Evolutionary conservation across 2,329 filamentous ascomycete genomes (phyloP), one percentile per base, ranked within the genome.

Genomic region (Balansia obtecta): DNA sequence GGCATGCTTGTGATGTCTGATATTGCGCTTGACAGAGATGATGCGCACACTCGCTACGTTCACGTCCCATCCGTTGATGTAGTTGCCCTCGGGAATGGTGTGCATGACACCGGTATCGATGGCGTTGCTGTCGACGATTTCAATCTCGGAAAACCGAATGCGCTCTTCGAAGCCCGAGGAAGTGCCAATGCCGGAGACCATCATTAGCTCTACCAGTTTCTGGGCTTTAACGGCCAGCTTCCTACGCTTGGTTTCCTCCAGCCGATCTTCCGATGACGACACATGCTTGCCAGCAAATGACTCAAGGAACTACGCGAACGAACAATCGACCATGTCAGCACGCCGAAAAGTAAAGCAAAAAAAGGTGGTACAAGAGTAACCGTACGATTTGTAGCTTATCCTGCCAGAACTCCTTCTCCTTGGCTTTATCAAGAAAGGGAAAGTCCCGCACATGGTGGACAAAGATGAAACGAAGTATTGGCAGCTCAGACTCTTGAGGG

Each of bases 371-470:
- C 4, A 27, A 27, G 1, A 27, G 8, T 7, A 8, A 27, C 27
- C 86, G 58, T 70, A 95, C 88, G 63, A 90, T 80, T 73, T 98
- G 93, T 53, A 98, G 73, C 67, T 95, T 97, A 65, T 97, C 89
- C 71, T 98, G 93, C 93, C 93, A 98, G 63, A 98, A 98, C 69
- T 98, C 93, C 77, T 97, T 95, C 76, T 98, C 93, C 62, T 82
- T 85, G 20, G 93, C 93, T 74, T 95, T 88, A 68, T 98, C 89
- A 56, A 98, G 79, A 63, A 98, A 98, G 1, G 93, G 93, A 61
- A 98, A 98, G 61, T 97, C 94, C 62, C 93, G 88, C 53, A 98
- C 82, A 82, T 97, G 90, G 64, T 97, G 86, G 50, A 97, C 93
- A 64, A 98, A 98, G 62, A 98, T 95, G 71, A 93, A 97, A 57